Base-by-base conservation (phyloP, 352 stramenopile species). In the Globisporangium spinosum region DNA sequence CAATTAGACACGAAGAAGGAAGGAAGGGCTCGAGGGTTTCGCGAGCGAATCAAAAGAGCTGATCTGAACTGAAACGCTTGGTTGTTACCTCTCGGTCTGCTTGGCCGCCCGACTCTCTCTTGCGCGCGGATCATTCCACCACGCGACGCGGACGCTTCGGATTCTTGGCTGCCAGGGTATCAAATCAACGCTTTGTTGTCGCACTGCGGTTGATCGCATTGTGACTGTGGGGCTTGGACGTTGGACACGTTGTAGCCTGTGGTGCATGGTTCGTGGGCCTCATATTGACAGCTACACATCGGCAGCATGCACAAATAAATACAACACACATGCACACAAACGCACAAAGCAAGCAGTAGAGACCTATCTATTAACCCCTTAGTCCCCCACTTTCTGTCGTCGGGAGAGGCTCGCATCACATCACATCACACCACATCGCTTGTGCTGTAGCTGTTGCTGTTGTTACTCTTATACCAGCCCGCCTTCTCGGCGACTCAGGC, bases 391-490 rank as follows among this genome's bases (percentile, higher is more conserved):
- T 27, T 29, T 53, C 58, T 29, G 53, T 45, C 53, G 35, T 53
- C 38, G 15, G 1, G 35, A 29, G 47, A 58, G 47, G 62, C 2
- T 8, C 17, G 38, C 38, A 45, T 45, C 12, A 43, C 35, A 15
- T 43, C 38, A 20, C 38, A 45, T 17, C 38, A 45, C 38, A n/a
- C 5, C 17, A 51, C n/a, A 56, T 25, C 49, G 10, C 25, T 0
- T 34, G 43, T 51, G 17, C 17, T 51, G 32, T 38, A 38, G 32
- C 32, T n/a, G 43, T 51, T 3, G 40, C 13, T 57, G 10, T 15
- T 15, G 0, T 17, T 35, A 61, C 73, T 72, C 54, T 83, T 81
- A 85, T 76, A 90, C 77, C 57, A 87, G 78, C 35, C 78, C 78
- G 38, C 78, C 78, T 32, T 80, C 74, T 68, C 72, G 79, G 47